Evolutionary conservation across 2,329 filamentous ascomycete species (phyloP).

Genomic region (Pezicula rhizophila): DNA sequence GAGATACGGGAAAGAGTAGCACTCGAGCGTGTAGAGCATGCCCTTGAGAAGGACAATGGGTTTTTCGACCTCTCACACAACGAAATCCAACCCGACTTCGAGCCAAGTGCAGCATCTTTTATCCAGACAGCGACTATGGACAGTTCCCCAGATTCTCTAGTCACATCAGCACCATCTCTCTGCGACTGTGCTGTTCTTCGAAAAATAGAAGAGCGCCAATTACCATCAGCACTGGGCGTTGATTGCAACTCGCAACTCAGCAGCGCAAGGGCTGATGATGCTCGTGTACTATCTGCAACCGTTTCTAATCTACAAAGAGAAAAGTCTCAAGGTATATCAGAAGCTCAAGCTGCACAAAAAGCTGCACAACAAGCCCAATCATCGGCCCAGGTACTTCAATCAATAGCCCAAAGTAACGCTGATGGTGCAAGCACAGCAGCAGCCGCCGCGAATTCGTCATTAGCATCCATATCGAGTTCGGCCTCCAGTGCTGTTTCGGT

Average conservation of each 20-base stretch:
- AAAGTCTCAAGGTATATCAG: constrained; percentile 17
- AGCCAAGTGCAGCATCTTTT: not conserved
- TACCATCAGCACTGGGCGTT: constrained; percentile 1
- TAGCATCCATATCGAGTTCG: not conserved
- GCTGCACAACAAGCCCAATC: not conserved
- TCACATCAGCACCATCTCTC: constrained; percentile 20
- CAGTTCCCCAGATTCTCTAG: constrained; percentile 7
- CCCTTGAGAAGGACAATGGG: not conserved
- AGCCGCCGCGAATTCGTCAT: not conserved
- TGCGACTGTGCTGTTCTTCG: constrained; percentile 14
- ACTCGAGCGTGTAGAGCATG: not conserved
- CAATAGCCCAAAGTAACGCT: not conserved
- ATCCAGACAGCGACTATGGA: no score
- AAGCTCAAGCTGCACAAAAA: constrained; percentile 7
- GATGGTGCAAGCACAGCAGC: not conserved
- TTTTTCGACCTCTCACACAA: not conserved
- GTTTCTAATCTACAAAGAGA: constrained; percentile 10
- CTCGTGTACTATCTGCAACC: not conserved
- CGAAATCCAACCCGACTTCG: not conserved
- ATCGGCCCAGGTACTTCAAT: not conserved
- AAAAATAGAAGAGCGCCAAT: constrained; percentile 10
- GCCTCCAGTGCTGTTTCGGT: not conserved
- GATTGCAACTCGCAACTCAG: constrained; percentile 13
- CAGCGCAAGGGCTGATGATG: constrained; percentile 1
- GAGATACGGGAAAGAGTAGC: not conserved